These are phyloP conservation scores for Stemphylium beticola DNA, from an alignment of 2,329 filamentous ascomycete species.

Conservation along the genomic window DNA sequence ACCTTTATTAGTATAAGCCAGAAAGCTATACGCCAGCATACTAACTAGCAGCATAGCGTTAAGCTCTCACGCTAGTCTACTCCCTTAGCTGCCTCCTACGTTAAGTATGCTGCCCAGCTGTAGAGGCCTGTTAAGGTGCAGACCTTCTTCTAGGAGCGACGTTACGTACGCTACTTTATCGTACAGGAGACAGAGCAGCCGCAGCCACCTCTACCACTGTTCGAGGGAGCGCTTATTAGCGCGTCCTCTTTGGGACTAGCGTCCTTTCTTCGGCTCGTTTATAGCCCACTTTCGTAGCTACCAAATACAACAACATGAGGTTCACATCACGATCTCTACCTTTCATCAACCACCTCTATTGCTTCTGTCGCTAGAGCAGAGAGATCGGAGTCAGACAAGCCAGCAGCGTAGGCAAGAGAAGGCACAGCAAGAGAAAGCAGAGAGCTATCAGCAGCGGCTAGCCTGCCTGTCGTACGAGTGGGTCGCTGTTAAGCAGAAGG, in stretches of 20 bases:
- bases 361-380: too few relatives aligned
- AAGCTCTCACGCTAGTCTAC: slow-evolving; percentile 1
- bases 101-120: not conserved
- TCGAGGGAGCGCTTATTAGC: too few relatives aligned
- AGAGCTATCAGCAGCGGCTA: not conserved
- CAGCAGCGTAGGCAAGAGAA: slow-evolving; percentile 43
- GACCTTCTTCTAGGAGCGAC: not conserved
- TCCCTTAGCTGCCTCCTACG: not conserved
- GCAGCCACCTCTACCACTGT: too few relatives aligned
- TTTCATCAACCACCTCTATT: too few relatives aligned
- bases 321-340: too few relatives aligned
- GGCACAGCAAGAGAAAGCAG: not conserved
- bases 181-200: slow-evolving; percentile 11
- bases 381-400: too few relatives aligned
- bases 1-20: not conserved
- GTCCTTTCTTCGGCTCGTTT: too few relatives aligned
- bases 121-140: slow-evolving; percentile 2
- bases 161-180: not conserved
- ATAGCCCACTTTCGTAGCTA: too few relatives aligned
- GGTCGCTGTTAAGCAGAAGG: not conserved
- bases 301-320: too few relatives aligned
- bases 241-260: too few relatives aligned
- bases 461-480: not conserved
- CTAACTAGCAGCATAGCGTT: not conserved
- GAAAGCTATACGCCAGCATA: not conserved